Evolutionary conservation across 805 yeast genomes (phyloP).

Genomic region (Torulaspora maleeae): DNA sequence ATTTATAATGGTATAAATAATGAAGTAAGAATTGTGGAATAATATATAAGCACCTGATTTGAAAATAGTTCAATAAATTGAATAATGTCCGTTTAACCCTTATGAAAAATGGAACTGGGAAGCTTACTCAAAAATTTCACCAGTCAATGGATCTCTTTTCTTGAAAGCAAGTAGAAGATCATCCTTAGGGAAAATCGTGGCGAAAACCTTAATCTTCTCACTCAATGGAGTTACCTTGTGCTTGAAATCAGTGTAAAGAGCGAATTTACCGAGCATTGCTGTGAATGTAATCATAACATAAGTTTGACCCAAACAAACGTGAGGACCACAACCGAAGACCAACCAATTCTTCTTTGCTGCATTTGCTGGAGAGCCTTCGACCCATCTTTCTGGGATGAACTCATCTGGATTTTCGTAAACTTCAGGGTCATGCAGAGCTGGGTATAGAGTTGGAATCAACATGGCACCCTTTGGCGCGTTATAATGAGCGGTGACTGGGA

Average conservation of each 20-base stretch:
- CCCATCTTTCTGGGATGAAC: conserved; percentile 96
- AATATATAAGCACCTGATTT: conserved; percentile 2
- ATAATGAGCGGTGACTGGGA: conserved; percentile 77
- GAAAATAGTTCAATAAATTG: not conserved
- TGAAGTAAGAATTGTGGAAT: conserved; percentile 1
- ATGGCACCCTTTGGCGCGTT: conserved; percentile 95
- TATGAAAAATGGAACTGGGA: not conserved
- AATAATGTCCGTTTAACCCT: not conserved
- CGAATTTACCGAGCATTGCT: conserved; percentile 86
- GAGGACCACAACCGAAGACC: conserved; percentile 96
- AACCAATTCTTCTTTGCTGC: conserved; percentile 87
- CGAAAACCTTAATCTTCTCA: conserved; percentile 93
- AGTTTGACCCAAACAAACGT: conserved; percentile 90
- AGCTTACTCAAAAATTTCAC: conserved; percentile 26
- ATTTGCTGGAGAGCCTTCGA: conserved; percentile 66
- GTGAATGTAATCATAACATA: conserved; percentile 89
- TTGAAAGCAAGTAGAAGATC: conserved; percentile 78
- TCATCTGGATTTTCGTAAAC: conserved; percentile 92
- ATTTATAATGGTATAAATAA: conserved; percentile 1
- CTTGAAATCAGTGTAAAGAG: conserved; percentile 70
- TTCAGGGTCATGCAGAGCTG: conserved; percentile 96
- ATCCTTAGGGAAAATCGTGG: conserved; percentile 97
- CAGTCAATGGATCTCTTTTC: conserved; percentile 51
- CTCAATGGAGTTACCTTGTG: conserved; percentile 80
- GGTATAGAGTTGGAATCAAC: conserved; percentile 94